Evolutionary conservation across 441 rosid genomes (phyloP), one percentile per base, ranked within the genome.

Genomic region (Erodium moschatum): DNA sequence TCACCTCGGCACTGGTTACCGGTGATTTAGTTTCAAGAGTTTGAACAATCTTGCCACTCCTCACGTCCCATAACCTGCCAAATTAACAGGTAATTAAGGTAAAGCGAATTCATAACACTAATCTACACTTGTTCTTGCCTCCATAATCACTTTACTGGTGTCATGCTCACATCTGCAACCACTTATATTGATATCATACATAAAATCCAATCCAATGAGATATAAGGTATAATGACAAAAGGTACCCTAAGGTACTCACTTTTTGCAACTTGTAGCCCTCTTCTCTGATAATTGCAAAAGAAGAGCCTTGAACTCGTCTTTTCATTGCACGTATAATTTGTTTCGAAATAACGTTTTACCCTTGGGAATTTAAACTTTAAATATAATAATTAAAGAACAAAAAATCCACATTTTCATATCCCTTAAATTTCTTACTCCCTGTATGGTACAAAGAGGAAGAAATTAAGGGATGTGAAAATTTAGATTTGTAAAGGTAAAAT

Each of bases 1-100:
- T 89, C 78, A 87, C 97, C 84, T 93, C 98, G 67, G 92, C 90
- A 78, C 95, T 89, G 46, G 98, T 93, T 65, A 90, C 97, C 20
- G 98, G 81, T 67, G 84, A 90, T 71, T 80, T 85, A 16, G 98
- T 93, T 75, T 89, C 97, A 48, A 93, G 85, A 35, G 92, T 90
- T 71, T 79, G 90, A 71, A 93, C 87, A 67, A 90, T 86, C 74
- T 86, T 78, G 46, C 92, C 94, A 77, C 89, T 93, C 81, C 96
- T 82, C 60, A 85, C 70, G 79, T 93, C 97, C 97, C 98, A 93
- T 70, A 93, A 78, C 81, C 98, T 92, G 78, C 50, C 50, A 72
- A 12, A 52, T 27, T 24, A 5, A 68, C 31, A 4, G 19, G 65
- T 67, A 69, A 11, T 69, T 33, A 63, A 74, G 46, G 11, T 15